These are phyloP conservation scores for Daldinia bambusicola DNA, from an alignment of 495 filamentous ascomycete genomes.

Conservation along the genomic window DNA sequence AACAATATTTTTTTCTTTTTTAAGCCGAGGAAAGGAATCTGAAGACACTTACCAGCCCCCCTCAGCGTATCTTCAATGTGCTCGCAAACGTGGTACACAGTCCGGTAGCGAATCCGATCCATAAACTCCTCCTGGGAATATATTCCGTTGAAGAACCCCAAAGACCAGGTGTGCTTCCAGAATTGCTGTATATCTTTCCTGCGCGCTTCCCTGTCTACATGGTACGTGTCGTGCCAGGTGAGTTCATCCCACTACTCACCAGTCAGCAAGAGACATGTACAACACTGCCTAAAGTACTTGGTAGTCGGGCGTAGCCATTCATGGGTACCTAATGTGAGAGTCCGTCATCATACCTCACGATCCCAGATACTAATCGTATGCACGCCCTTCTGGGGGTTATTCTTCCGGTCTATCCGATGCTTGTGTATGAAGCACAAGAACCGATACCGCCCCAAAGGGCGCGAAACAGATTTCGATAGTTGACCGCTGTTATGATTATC, in stretches of 20 bases:
- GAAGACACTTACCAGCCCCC: not conserved
- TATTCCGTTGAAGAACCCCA: not conserved
- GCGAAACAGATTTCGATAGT: no score
- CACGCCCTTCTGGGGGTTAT: constrained; percentile 26
- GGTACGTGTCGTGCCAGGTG: constrained; percentile 40
- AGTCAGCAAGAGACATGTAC: not conserved
- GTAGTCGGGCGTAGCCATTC: not conserved
- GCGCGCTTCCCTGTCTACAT: constrained; percentile 14
- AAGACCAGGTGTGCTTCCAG: constrained; percentile 7
- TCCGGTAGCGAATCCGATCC: constrained; percentile 34
- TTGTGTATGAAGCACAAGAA: constrained; percentile 42
- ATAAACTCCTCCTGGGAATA: constrained; percentile 10
- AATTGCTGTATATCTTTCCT: constrained; percentile 31
- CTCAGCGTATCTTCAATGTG: constrained; percentile 27
- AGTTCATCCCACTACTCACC: constrained; percentile 33
- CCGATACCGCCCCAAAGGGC: constrained; percentile 24
- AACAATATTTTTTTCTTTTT: no score
- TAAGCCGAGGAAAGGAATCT: not conserved
- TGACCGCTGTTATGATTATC: not conserved
- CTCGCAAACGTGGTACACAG: constrained; percentile 34
- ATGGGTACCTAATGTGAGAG: not conserved
- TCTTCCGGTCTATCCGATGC: constrained; percentile 28
- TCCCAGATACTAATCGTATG: constrained; percentile 42
- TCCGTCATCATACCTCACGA: constrained; percentile 27
- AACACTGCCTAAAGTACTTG: not conserved